Base-by-base conservation (phyloP, 2,329 filamentous ascomycete species). In the Penicillium sp. region DNA sequence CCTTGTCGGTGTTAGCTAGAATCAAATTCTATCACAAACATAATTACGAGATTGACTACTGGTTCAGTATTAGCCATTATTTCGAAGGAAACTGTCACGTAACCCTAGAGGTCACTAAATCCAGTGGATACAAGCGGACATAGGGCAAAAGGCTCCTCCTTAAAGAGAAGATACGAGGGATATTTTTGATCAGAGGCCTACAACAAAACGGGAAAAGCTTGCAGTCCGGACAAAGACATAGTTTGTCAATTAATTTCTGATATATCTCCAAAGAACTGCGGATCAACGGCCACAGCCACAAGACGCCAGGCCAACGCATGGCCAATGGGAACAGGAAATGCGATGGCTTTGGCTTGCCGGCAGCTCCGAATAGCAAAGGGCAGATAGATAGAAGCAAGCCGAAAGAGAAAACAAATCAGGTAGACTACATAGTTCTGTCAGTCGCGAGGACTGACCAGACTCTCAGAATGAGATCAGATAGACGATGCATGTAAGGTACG, bases 361-460 rank as follows among this genome's bases (percentile, higher is more conserved):
- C 25, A 50, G 31, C 19, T 14, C 25, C 16, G 11, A 37, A 52
- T 25, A 7, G 26, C 17, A 46, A 30, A 17, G 16, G 31, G 31
- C 37, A 17, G 10, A 42, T 10, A 9, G 9, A 30, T n/a, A 4
- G 14, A 33, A 45, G 10, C 35, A 35, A 50, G 37, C 50, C 52
- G 55, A 42, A 45, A 54, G 53, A 55, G 55, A 45, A 51, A 53
- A 57, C 49, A 57, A 54, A 51, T 55, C 53, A 52, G 50, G 43
- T 65, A 63, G 58, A 62, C 60, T 61, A 67, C 62, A 62, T 56
- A 56, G 53, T 53, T 22, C 22, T 48, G 53, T 56, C 59, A 59
- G 37, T 40, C 8, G 5, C 11, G 16, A 6, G 33, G 25, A 50
- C 22, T 35, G 33, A 35, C 33, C 12, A 35, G 22, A 22, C 25